phyloP scores from a whole-genome alignment of 2,329 filamentous ascomycete genomes.

The Penicillium glabrum region DNA sequence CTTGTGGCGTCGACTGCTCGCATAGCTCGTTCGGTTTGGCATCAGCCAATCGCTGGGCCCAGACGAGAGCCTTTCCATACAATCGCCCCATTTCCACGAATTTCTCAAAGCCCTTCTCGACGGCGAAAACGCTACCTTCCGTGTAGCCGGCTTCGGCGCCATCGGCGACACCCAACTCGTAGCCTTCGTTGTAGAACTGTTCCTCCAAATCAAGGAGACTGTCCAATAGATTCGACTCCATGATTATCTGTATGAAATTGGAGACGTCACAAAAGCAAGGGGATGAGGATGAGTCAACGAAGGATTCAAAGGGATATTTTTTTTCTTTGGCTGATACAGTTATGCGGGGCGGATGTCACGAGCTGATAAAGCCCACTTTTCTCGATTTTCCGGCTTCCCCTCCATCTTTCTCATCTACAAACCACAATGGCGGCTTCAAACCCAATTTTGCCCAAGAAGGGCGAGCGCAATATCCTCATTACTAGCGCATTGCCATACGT shows the following conservation, averaged over 20 bases:
- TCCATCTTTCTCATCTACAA: slow-evolving; percentile 13
- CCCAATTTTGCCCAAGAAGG: slow-evolving; percentile 63
- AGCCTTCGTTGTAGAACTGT: slow-evolving; percentile 79
- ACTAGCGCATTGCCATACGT: slow-evolving; percentile 91
- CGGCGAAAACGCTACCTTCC: slow-evolving; percentile 86
- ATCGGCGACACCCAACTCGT: slow-evolving; percentile 70
- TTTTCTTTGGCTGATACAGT: not conserved
- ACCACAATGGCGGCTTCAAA: slow-evolving; percentile 30
- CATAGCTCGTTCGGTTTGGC: slow-evolving; percentile 17
- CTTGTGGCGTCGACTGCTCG: slow-evolving; percentile 3
- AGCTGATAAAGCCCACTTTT: slow-evolving; percentile 25
- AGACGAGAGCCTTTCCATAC: slow-evolving; percentile 77
- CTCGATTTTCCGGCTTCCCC: slow-evolving; percentile 63
- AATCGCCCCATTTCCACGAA: slow-evolving; percentile 77
- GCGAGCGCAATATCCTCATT: slow-evolving; percentile 83
- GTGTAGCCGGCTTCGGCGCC: slow-evolving; percentile 75
- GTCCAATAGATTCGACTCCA: slow-evolving; percentile 55
- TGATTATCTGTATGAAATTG: slow-evolving; percentile 10
- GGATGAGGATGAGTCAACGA: slow-evolving; percentile 5
- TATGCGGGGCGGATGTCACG: slow-evolving; percentile 26
- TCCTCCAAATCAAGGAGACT: slow-evolving; percentile 61
- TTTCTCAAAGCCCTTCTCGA: slow-evolving; percentile 93
- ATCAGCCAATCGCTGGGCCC: slow-evolving; percentile 68
- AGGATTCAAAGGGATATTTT: slow-evolving; percentile 6
- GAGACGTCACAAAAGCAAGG: not conserved